A percentile compares a stretch with the other conserved stretches of the same genome.
phyloP scores from a whole-genome alignment of 2,329 filamentous ascomycete species.

The Fusarium austroafricanum region DNA sequence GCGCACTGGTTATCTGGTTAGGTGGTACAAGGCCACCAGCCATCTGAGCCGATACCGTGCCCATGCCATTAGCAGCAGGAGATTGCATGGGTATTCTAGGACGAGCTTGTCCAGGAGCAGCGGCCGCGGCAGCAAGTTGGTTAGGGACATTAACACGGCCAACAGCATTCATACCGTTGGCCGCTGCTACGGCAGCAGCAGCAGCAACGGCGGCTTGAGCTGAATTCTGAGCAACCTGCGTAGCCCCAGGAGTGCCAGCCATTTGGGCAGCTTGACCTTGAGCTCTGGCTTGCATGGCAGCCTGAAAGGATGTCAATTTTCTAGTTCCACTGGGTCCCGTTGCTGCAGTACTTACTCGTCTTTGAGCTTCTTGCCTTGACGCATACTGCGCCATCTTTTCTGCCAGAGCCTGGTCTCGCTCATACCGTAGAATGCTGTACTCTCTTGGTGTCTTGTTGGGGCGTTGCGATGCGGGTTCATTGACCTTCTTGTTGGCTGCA shows the following conservation, averaged over 20 bases:
- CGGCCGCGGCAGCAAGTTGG: slow-evolving; percentile 58
- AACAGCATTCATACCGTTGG: slow-evolving; percentile 45
- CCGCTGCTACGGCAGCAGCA: slow-evolving; percentile 40
- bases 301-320: slow-evolving; percentile 49
- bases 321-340: slow-evolving; percentile 1
- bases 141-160: slow-evolving; percentile 58
- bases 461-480: slow-evolving; percentile 67
- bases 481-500: slow-evolving; percentile 84
- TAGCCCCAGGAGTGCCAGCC: slow-evolving; percentile 55
- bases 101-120: slow-evolving; percentile 58
- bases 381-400: slow-evolving; percentile 68
- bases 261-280: slow-evolving; percentile 60
- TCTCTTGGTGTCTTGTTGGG: slow-evolving; percentile 84
- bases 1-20: slow-evolving; percentile 72
- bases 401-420: slow-evolving; percentile 78
- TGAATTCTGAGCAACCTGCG: slow-evolving; percentile 48
- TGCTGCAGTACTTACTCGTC: slow-evolving; percentile 60
- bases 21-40: slow-evolving; percentile 63
- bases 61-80: slow-evolving; percentile 63
- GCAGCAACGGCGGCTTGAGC: slow-evolving; percentile 45
- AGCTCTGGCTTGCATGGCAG: slow-evolving; percentile 60
- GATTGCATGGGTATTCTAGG: slow-evolving; percentile 66
- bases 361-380: slow-evolving; percentile 69
- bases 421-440: slow-evolving; percentile 89
- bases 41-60: slow-evolving; percentile 61